These are phyloP conservation scores for Passalora sequoiae DNA, from an alignment of 2,329 filamentous ascomycete genomes.

Conservation along the genomic window DNA sequence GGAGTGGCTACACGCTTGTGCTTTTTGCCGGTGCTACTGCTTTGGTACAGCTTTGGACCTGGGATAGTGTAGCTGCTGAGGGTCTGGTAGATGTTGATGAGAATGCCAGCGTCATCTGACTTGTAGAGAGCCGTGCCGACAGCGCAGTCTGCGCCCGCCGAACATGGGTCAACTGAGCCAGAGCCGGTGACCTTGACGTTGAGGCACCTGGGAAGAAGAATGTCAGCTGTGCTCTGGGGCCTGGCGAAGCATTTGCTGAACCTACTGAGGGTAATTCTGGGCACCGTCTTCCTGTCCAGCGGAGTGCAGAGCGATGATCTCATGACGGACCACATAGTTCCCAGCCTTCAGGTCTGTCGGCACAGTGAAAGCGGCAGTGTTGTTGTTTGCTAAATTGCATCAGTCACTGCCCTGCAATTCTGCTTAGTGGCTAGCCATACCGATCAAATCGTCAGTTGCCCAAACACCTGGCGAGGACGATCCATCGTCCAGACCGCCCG, in stretches of 20 bases:
- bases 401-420: no score
- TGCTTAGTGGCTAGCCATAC: constrained; percentile 10
- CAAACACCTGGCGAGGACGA: constrained; percentile 44
- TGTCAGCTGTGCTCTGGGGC: neutral
- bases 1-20: constrained; percentile 2
- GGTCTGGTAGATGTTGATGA: constrained; percentile 54
- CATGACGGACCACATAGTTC: constrained; percentile 56
- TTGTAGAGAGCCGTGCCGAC: constrained; percentile 54
- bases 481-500: constrained; percentile 47
- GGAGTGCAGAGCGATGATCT: constrained; percentile 58
- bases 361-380: constrained; percentile 48
- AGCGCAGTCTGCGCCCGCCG: constrained; percentile 39
- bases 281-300: constrained; percentile 42
- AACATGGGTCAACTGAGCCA: constrained; percentile 39
- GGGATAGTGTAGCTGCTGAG: constrained; percentile 48
- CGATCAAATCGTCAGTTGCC: constrained; percentile 52
- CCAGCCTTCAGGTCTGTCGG: constrained; percentile 51
- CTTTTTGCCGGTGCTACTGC: constrained; percentile 4
- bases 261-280: constrained; percentile 41
- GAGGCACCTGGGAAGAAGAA: constrained; percentile 38
- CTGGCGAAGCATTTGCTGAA: no score
- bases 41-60: constrained; percentile 38
- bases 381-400: constrained; percentile 34
- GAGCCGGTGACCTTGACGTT: constrained; percentile 56
- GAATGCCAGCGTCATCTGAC: constrained; percentile 53